These are phyloP conservation scores for Vachellia collinsii DNA, from an alignment of 306 rosid species.

Conservation along the genomic window DNA sequence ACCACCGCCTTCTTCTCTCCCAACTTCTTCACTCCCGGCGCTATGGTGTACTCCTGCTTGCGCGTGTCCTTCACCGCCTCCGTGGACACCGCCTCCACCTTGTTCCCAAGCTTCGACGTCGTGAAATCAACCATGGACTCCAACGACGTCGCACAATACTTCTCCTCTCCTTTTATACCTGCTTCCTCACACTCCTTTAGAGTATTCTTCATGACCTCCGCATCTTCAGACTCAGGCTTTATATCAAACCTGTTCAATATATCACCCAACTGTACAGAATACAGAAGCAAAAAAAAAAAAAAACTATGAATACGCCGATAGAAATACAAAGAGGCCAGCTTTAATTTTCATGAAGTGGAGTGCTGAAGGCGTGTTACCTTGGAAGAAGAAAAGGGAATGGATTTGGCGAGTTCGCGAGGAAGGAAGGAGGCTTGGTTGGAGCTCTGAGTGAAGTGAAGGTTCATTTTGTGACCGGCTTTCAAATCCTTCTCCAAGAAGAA, in stretches of 20 bases:
- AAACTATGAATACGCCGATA: background rate
- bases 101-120: constrained; percentile 66
- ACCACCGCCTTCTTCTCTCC: constrained; percentile 51
- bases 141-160: constrained; percentile 80
- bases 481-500: background rate
- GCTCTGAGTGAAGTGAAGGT: background rate
- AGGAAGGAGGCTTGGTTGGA: background rate
- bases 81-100: constrained; percentile 59
- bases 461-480: background rate
- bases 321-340: background rate
- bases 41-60: constrained; percentile 51
- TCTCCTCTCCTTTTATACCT: constrained; percentile 59
- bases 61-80: constrained; percentile 50
- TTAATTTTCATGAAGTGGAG: too few species aligned
- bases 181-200: constrained; percentile 61
- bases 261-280: constrained; percentile 36
- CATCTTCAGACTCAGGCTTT: constrained; percentile 51
- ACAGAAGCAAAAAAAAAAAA: too few species aligned
- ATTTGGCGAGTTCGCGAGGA: background rate
- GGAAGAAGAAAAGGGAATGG: constrained; percentile 71
- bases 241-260: constrained; percentile 47
- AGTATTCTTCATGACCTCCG: constrained; percentile 47
- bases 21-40: constrained; percentile 47
- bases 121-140: constrained; percentile 87
- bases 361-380: background rate